Conservation (phyloP, 2,329 filamentous ascomycete species). For the Penicillium sp. region DNA sequence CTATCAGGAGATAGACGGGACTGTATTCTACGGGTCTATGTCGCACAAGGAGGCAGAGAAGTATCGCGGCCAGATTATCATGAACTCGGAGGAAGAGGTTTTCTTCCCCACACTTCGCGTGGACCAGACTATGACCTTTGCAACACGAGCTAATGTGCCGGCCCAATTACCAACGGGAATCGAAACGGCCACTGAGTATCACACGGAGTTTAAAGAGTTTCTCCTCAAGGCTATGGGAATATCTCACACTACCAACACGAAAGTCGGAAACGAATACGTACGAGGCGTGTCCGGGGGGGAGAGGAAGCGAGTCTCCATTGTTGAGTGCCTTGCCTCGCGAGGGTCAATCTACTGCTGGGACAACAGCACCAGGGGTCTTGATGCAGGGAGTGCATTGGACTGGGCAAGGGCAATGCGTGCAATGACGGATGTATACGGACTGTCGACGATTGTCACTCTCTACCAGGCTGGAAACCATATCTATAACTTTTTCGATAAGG, state of each 20-base stretch:
- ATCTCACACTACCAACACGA: constrained; percentile 65
- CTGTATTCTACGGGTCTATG: constrained; percentile 61
- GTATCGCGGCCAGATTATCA: constrained; percentile 63
- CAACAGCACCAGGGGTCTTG: constrained; percentile 68
- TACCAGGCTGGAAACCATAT: constrained; percentile 75
- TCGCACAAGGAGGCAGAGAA: constrained; percentile 46
- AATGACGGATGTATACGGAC: constrained; percentile 66
- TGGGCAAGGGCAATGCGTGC: constrained; percentile 65
- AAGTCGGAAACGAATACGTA: constrained; percentile 68
- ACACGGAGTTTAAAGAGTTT: constrained; percentile 56
- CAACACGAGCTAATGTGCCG: constrained; percentile 62
- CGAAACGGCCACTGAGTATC: constrained; percentile 52
- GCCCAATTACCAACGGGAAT: constrained; percentile 53
- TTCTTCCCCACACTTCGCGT: constrained; percentile 59
- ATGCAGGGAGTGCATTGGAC: constrained; percentile 68
- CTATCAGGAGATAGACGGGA: constrained; percentile 62
- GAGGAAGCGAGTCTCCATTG: constrained; percentile 71
- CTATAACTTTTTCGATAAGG: constrained; percentile 72
- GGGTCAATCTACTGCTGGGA: constrained; percentile 70
- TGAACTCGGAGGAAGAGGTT: constrained; percentile 59
- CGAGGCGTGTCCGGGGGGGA: constrained; percentile 72
- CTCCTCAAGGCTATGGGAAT: constrained; percentile 63
- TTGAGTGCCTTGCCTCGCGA: constrained; percentile 64
- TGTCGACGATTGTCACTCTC: constrained; percentile 66
- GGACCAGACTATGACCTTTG: constrained; percentile 59